Conservation (phyloP, 306 rosid genomes). For the Quercus cerris region DNA sequence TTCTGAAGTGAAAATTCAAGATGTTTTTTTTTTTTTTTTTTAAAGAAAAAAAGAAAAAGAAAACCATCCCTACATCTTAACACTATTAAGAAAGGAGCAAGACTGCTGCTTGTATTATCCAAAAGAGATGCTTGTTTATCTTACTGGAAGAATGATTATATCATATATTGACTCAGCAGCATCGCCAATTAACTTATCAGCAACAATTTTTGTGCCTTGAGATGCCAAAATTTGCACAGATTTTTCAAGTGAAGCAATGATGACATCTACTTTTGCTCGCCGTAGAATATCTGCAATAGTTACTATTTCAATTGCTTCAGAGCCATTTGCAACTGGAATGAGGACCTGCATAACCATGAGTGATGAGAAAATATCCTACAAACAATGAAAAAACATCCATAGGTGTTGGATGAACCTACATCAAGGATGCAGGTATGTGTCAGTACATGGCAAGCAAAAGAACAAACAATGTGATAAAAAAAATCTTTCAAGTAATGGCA, state of each 20-base stretch:
- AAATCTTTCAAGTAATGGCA: background rate
- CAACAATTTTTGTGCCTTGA: slow-evolving; percentile 70
- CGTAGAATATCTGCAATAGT: slow-evolving; percentile 74
- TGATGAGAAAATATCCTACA: background rate
- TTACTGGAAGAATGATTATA: slow-evolving; percentile 88
- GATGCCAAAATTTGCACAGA: slow-evolving; percentile 58
- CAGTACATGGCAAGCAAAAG: background rate
- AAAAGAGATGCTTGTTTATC: slow-evolving; percentile 16
- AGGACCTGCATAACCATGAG: slow-evolving; percentile 55
- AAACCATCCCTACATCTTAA: background rate
- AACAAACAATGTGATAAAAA: background rate
- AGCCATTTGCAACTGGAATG: slow-evolving; percentile 86
- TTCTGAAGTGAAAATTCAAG: background rate
- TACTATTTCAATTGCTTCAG: slow-evolving; percentile 85
- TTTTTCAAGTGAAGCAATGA: slow-evolving; percentile 83
- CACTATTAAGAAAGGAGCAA: background rate
- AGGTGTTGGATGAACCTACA: background rate
- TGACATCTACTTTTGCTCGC: slow-evolving; percentile 86
- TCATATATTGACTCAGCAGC: slow-evolving; percentile 71
- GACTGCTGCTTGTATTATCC: slow-evolving; percentile 12
- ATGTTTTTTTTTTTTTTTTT: background rate
- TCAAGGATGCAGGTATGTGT: background rate
- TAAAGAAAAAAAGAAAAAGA: no score
- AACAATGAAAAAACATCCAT: background rate
- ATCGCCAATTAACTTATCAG: slow-evolving; percentile 65